phyloP scores from a whole-genome alignment of 108 stramenopile genomes.

The Chaetoceros tenuissimus region DNA sequence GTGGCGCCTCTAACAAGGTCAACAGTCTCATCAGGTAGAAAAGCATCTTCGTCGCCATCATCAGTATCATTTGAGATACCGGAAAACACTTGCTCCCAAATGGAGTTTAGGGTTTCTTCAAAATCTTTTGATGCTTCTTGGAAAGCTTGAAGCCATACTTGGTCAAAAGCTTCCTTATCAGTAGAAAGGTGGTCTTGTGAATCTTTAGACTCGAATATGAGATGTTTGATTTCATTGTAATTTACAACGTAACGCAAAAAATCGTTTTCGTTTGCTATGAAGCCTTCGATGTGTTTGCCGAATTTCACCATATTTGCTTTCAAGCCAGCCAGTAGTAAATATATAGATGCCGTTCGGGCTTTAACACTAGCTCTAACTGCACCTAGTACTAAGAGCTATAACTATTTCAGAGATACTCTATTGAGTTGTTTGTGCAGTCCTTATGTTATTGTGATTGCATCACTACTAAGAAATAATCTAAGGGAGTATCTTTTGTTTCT shows the following conservation, averaged over 20 bases:
- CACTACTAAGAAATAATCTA: too few species aligned
- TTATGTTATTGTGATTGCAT: too few species aligned
- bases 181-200: conserved; percentile 3
- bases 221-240: conserved; percentile 49
- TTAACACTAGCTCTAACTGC: too few species aligned
- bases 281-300: conserved; percentile 50
- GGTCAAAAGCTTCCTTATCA: conserved; percentile 22
- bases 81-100: conserved; percentile 49
- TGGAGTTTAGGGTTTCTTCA: conserved; percentile 24
- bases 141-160: conserved; percentile 41
- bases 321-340: too few species aligned
- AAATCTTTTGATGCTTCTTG: conserved; percentile 37
- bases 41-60: too few species aligned
- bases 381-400: too few species aligned
- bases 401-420: too few species aligned
- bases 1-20: conserved; percentile 47
- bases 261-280: conserved; percentile 30
- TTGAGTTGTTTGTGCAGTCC: too few species aligned
- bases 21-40: too few species aligned
- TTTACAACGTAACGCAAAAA: conserved; percentile 38
- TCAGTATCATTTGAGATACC: conserved; percentile 13
- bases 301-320: conserved; percentile 50
- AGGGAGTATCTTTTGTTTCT: too few species aligned
- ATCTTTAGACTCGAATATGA: conserved; percentile 24
- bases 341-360: too few species aligned